These are phyloP conservation scores for Heterobasidion occidentale DNA, from an alignment of 1,284 basidiomycete species.

Conservation along the genomic window DNA sequence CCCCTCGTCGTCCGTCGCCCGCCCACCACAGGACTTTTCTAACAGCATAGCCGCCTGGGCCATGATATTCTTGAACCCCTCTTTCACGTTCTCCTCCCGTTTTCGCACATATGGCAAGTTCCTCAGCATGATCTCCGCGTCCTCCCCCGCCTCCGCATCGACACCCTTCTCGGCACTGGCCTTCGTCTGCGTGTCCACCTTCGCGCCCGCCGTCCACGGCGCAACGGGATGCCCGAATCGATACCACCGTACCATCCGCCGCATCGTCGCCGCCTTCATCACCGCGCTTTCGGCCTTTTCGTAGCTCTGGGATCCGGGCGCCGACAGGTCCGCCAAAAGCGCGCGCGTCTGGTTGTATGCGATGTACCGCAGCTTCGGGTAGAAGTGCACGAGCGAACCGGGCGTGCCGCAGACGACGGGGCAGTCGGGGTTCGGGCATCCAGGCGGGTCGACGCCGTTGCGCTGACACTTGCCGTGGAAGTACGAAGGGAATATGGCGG, in stretches of 20 bases:
- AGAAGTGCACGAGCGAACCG: constrained; percentile 70
- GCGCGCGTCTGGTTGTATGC: constrained; percentile 38
- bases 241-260: constrained; percentile 3
- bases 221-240: neutral
- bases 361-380: constrained; percentile 37
- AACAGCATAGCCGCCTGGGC: constrained; percentile 25
- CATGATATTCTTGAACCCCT: constrained; percentile 25
- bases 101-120: constrained; percentile 10
- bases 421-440: constrained; percentile 74
- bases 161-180: constrained; percentile 2
- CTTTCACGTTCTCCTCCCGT: constrained; percentile 18
- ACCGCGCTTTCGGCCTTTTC: constrained; percentile 32
- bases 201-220: neutral
- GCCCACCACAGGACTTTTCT: constrained; percentile 38
- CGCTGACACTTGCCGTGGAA: constrained; percentile 73
- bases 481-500: constrained; percentile 50
- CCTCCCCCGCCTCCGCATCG: constrained; percentile 10
- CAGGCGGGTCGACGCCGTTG: constrained; percentile 48
- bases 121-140: constrained; percentile 12
- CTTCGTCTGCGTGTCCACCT: neutral
- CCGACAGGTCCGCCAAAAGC: constrained; percentile 26
- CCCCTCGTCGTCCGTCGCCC: constrained; percentile 24
- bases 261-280: constrained; percentile 12
- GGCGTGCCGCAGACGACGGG: constrained; percentile 71
- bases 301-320: constrained; percentile 32